A percentile compares a stretch with the other conserved stretches of the same genome.
These are phyloP conservation scores for Lipomyces mesembrius DNA, from an alignment of 805 yeast species.

Conservation along the genomic window DNA sequence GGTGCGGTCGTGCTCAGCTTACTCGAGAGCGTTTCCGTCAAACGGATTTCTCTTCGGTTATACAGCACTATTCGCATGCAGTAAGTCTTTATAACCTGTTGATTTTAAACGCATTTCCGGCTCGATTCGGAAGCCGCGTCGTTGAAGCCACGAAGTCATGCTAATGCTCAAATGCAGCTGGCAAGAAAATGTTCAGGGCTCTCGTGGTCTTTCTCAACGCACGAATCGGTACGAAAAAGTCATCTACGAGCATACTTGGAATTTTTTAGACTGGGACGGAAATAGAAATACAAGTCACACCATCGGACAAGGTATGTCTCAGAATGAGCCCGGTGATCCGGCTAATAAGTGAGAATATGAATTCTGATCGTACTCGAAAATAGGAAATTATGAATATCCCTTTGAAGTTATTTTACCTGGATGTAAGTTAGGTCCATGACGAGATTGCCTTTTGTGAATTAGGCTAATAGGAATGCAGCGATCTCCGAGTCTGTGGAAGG, in stretches of 20 bases:
- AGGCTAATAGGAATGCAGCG: constrained; percentile 11
- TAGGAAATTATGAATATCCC: constrained; percentile 90
- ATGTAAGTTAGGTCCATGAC: constrained; percentile 44
- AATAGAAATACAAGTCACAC: constrained; percentile 35
- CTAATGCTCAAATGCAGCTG: constrained; percentile 27
- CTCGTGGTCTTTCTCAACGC: constrained; percentile 39
- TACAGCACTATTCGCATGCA: constrained; percentile 69
- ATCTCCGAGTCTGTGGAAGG: constrained; percentile 89
- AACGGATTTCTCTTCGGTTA: constrained; percentile 64
- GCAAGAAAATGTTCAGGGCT: constrained; percentile 36
- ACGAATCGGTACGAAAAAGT: constrained; percentile 56
- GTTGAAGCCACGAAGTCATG: constrained; percentile 43
- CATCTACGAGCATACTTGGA: constrained; percentile 81
- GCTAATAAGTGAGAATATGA: not conserved
- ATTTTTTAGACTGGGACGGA: constrained; percentile 58
- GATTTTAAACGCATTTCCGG: not conserved
- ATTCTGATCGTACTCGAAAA: constrained; percentile 35
- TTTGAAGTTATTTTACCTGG: constrained; percentile 87
- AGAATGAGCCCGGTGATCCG: not conserved
- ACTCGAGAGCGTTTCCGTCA: constrained; percentile 72
- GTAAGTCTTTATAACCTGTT: constrained; percentile 49
- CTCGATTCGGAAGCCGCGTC: constrained; percentile 50
- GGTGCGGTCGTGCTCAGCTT: constrained; percentile 81
- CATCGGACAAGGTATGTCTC: constrained; percentile 30
- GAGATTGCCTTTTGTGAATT: not conserved